Evolutionary conservation across 169 alveolate species (phyloP).

Genomic region (Eimeria praecox): DNA sequence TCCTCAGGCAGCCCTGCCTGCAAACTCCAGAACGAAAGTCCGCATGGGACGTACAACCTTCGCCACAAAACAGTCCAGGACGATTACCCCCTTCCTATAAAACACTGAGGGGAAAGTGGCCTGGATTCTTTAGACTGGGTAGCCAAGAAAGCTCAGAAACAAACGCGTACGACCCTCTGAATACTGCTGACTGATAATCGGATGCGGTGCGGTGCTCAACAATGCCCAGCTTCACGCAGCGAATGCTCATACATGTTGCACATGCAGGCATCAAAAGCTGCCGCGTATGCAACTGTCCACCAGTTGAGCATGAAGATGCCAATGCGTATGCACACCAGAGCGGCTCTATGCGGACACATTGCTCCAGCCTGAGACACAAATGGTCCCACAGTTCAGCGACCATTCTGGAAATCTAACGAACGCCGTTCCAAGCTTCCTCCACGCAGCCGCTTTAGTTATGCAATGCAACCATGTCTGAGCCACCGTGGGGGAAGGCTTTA

Average conservation of each 20-base stretch:
- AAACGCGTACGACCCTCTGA: background rate
- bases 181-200: background rate
- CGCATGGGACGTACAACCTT: background rate
- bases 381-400: background rate
- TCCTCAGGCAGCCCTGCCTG: background rate
- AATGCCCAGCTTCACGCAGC: background rate
- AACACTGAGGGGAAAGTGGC: background rate
- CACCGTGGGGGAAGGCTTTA: background rate
- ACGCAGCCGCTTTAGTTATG: background rate
- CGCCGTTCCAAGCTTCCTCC: background rate
- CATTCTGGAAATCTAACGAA: background rate
- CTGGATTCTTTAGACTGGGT: background rate
- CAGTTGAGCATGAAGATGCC: background rate
- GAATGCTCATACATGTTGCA: background rate
- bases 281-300: background rate
- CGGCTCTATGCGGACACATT: background rate
- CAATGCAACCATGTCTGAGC: background rate
- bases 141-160: background rate
- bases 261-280: background rate
- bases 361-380: background rate
- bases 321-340: background rate
- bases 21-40: background rate
- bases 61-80: background rate
- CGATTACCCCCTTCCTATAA: no score
- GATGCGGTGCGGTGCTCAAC: background rate